Conservation (phyloP, 805 yeast species). For the Wickerhamiella hasegawae region DNA sequence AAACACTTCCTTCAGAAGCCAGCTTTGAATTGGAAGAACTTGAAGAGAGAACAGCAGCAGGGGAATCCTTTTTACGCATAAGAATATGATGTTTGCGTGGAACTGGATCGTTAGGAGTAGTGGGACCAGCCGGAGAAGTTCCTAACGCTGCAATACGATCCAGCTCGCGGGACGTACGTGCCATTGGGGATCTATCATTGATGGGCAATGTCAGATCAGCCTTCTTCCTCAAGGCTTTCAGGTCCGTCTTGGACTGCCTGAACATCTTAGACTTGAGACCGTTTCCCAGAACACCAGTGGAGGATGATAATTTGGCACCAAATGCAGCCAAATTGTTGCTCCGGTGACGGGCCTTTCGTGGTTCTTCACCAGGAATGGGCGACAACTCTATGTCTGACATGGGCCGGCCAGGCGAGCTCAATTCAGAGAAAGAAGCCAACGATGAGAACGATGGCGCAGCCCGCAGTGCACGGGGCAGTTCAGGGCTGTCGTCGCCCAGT, state of each 20-base stretch:
- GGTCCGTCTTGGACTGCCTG: constrained; percentile 19
- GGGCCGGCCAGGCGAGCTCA: neutral
- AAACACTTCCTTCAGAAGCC: constrained; percentile 26
- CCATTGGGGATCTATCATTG: constrained; percentile 19
- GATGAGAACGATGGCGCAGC: constrained; percentile 1
- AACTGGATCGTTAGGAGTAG: constrained; percentile 5
- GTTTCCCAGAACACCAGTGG: constrained; percentile 14
- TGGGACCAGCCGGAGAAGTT: constrained; percentile 8
- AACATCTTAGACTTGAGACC: constrained; percentile 21
- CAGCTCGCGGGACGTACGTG: constrained; percentile 21
- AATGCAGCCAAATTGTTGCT: constrained; percentile 12
- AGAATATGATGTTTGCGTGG: constrained; percentile 22
- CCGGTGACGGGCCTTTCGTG: neutral
- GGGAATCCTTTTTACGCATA: constrained; percentile 24
- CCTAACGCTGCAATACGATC: constrained; percentile 25
- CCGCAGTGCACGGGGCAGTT: neutral
- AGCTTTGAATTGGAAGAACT: constrained; percentile 28
- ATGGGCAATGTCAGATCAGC: constrained; percentile 17
- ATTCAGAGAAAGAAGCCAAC: neutral
- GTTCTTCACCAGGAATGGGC: neutral
- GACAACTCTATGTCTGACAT: neutral
- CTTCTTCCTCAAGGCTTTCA: constrained; percentile 12
- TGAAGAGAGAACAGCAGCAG: constrained; percentile 25
- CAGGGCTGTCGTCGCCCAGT: neutral
- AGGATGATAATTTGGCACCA: constrained; percentile 15